Percentiles rank a stretch among this genome's conserved stretches.
Evolutionary conservation across 2,329 filamentous ascomycete genomes (phyloP).

Genomic region (Fusarium chaquense): DNA sequence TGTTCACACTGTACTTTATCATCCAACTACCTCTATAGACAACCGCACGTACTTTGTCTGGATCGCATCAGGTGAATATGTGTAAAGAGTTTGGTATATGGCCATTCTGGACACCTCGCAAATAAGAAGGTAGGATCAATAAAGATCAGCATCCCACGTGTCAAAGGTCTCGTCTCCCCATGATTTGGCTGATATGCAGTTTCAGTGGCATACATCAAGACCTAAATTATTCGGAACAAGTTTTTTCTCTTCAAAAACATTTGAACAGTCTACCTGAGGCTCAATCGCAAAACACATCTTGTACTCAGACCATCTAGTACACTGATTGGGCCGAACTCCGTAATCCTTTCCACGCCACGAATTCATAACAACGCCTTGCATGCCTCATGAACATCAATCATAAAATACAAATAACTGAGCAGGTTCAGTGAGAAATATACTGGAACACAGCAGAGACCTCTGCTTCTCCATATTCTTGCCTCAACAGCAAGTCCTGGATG

Average conservation of each 20-base stretch:
- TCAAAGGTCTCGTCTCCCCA: not conserved
- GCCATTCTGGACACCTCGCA: not conserved
- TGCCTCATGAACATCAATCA: slow-evolving; percentile 26
- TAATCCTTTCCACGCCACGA: slow-evolving; percentile 7
- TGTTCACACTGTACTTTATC: not conserved
- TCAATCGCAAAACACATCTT: not conserved
- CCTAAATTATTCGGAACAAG: not conserved
- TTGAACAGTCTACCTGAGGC: not conserved
- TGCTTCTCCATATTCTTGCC: slow-evolving; percentile 82
- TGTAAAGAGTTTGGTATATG: not conserved
- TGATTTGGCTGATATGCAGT: not conserved
- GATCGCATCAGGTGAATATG: not conserved
- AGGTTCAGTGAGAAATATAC: slow-evolving; percentile 85
- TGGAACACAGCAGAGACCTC: slow-evolving; percentile 97
- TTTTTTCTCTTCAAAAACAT: not conserved
- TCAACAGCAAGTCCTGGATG: slow-evolving; percentile 91
- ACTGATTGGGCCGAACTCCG: slow-evolving; percentile 12
- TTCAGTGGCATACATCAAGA: not conserved
- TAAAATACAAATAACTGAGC: not conserved
- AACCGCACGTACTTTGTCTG: not conserved
- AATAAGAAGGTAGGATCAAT: not conserved
- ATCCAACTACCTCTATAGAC: too few species aligned
- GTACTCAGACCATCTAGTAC: not conserved
- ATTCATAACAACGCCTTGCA: slow-evolving; percentile 30
- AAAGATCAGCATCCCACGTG: too few species aligned